Evolutionary conservation across 208 protist genomes (phyloP).

Genomic region (Leishmania martiniquensis): DNA sequence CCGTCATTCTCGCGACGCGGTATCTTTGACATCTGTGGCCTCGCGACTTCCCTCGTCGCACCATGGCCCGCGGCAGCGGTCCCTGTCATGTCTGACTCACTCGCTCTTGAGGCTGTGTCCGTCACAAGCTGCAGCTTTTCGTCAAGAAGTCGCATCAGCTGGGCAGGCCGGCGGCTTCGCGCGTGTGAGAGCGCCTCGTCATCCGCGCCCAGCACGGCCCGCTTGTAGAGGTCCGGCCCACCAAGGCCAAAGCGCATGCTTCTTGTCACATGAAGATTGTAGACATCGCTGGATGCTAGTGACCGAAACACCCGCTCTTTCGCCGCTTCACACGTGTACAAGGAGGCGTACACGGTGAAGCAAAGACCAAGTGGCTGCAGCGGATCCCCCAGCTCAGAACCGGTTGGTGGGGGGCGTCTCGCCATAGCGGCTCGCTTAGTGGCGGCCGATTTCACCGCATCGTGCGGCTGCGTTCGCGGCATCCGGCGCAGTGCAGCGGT

Average conservation of each 20-base stretch:
- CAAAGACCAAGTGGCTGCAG: conserved; percentile 11
- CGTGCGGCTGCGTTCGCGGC: background rate
- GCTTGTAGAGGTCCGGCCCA: background rate
- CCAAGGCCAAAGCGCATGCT: conserved; percentile 19
- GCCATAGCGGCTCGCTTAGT: background rate
- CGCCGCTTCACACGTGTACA: conserved; percentile 15
- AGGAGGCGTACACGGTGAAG: conserved; percentile 17
- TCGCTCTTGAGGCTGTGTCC: background rate
- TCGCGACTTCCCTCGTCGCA: background rate
- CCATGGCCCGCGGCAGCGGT: background rate
- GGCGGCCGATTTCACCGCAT: background rate
- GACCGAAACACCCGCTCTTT: conserved; percentile 10
- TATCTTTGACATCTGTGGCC: background rate
- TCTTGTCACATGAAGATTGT: conserved; percentile 23
- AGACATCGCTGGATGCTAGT: conserved; percentile 4
- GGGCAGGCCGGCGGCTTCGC: conserved; percentile 6
- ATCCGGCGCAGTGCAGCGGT: background rate
- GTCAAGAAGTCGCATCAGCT: conserved; percentile 29
- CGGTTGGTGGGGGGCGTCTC: no score
- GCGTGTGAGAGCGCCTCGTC: conserved; percentile 3
- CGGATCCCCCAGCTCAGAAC: background rate
- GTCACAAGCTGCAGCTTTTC: background rate
- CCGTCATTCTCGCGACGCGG: background rate
- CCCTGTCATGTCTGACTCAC: background rate
- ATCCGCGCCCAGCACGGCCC: background rate